A percentile compares a stretch with the other conserved stretches of the same genome.
These are phyloP conservation scores for Lenzites betulinus DNA, from an alignment of 768 basidiomycete genomes.

Conservation along the genomic window DNA sequence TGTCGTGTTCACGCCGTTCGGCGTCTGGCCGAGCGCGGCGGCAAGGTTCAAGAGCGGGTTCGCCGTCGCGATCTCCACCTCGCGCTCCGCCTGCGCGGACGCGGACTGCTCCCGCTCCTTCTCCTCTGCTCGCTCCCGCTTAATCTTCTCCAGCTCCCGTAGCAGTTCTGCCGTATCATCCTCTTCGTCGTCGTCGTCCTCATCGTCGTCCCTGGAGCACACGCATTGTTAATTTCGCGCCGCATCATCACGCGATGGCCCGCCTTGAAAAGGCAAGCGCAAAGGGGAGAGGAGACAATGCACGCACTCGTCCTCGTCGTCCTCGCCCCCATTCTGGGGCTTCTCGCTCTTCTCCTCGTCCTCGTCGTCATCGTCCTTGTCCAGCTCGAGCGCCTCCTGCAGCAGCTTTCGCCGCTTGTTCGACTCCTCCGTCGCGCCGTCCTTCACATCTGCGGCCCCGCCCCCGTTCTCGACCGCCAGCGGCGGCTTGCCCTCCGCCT, in stretches of 20 bases:
- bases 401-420: slow-evolving; percentile 87
- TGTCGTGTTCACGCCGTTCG: slow-evolving; percentile 68
- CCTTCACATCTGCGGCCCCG: slow-evolving; percentile 51
- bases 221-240: neutral
- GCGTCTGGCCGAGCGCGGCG: slow-evolving; percentile 80
- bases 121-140: slow-evolving; percentile 93
- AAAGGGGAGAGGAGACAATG: neutral
- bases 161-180: slow-evolving; percentile 93
- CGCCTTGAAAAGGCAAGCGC: neutral
- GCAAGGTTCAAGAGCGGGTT: slow-evolving; percentile 92
- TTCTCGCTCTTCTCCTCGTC: slow-evolving; percentile 40
- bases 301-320: slow-evolving; percentile 52
- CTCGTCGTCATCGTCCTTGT: slow-evolving; percentile 87
- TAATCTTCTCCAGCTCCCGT: slow-evolving; percentile 98
- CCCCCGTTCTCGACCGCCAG: slow-evolving; percentile 37
- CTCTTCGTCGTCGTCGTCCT: slow-evolving; percentile 74
- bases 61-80: slow-evolving; percentile 80
- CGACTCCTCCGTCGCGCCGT: slow-evolving; percentile 45
- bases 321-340: slow-evolving; percentile 36
- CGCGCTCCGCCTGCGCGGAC: slow-evolving; percentile 58
- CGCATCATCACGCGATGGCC: neutral
- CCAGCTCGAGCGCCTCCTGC: slow-evolving; percentile 83
- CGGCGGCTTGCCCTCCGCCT: slow-evolving; percentile 71
- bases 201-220: slow-evolving; percentile 33
- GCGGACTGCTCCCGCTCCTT: slow-evolving; percentile 77